These are phyloP conservation scores for Talaromyces sp. DNA, from an alignment of 2,329 filamentous ascomycete genomes.

Conservation along the genomic window DNA sequence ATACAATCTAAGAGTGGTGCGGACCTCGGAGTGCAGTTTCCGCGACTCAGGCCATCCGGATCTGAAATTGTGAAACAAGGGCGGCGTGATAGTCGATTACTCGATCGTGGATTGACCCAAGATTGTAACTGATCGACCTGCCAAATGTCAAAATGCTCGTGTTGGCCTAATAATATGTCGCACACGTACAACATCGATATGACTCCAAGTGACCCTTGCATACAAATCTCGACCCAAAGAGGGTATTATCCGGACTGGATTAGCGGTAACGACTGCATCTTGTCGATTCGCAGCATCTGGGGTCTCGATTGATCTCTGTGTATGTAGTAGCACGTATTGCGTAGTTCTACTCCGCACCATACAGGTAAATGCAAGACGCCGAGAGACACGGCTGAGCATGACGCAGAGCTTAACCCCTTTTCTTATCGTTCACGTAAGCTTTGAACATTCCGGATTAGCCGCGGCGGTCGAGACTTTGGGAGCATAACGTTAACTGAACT, in stretches of 20 bases:
- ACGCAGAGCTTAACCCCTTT: neutral
- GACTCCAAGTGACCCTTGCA: neutral
- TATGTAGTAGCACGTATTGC: neutral
- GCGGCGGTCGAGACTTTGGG: neutral
- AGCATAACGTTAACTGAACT: neutral
- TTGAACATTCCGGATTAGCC: neutral
- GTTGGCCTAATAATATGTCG: neutral
- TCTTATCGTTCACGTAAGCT: neutral
- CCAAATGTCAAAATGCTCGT: neutral
- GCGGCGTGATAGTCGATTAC: neutral
- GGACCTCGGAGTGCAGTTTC: neutral
- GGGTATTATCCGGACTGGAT: neutral
- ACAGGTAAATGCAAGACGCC: neutral
- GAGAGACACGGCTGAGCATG: conserved; percentile 2
- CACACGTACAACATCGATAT: neutral
- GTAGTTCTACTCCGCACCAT: neutral
- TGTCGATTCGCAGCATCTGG: neutral
- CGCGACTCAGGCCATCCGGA: neutral
- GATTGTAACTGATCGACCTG: conserved; percentile 1
- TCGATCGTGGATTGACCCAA: neutral
- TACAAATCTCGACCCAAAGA: neutral
- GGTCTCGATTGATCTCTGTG: neutral
- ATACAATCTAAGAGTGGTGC: neutral
- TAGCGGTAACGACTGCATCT: neutral
- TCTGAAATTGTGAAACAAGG: conserved; percentile 7